These are phyloP conservation scores for Leccinum sublutescens DNA, from an alignment of 768 basidiomycete genomes.

Conservation along the genomic window DNA sequence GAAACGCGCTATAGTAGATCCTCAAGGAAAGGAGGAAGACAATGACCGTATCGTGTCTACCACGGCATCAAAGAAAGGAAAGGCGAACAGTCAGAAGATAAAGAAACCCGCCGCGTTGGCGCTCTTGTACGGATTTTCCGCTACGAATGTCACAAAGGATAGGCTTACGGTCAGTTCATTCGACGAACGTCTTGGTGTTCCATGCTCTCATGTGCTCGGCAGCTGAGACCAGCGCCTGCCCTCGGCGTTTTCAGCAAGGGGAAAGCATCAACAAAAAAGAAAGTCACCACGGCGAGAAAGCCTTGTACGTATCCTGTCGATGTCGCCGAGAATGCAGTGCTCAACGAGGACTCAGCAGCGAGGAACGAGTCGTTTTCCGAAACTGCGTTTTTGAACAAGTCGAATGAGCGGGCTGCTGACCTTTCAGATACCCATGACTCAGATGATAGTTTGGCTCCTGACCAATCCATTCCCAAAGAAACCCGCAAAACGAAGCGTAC, in stretches of 20 bases:
- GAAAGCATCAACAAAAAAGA: constrained; percentile 32
- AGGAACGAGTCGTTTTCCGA: constrained; percentile 44
- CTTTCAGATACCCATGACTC: constrained; percentile 5
- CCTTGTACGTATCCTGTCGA: constrained; percentile 12
- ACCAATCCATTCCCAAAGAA: constrained; percentile 17
- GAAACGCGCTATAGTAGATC: constrained; percentile 53
- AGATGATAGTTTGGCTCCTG: constrained; percentile 10
- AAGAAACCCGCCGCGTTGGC: constrained; percentile 33
- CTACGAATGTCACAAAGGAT: constrained; percentile 36
- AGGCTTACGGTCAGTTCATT: constrained; percentile 34
- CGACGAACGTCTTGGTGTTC: background rate
- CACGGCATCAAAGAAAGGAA: constrained; percentile 12
- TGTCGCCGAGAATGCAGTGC: background rate
- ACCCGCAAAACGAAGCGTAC: constrained; percentile 2
- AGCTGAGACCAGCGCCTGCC: constrained; percentile 31
- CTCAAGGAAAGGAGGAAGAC: constrained; percentile 12
- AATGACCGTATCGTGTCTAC: background rate
- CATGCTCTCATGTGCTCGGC: constrained; percentile 2
- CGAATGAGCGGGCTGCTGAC: constrained; percentile 11
- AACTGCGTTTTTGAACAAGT: constrained; percentile 40
- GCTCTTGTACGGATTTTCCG: constrained; percentile 37
- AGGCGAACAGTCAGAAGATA: constrained; percentile 13
- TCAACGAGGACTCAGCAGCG: constrained; percentile 11
- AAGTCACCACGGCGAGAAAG: constrained; percentile 8
- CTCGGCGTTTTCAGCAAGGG: constrained; percentile 40